Percentiles rank a stretch among this genome's conserved stretches.
Evolutionary conservation across 495 filamentous ascomycete species (phyloP).

Genomic region (Melanomma pulvis-pyrius): DNA sequence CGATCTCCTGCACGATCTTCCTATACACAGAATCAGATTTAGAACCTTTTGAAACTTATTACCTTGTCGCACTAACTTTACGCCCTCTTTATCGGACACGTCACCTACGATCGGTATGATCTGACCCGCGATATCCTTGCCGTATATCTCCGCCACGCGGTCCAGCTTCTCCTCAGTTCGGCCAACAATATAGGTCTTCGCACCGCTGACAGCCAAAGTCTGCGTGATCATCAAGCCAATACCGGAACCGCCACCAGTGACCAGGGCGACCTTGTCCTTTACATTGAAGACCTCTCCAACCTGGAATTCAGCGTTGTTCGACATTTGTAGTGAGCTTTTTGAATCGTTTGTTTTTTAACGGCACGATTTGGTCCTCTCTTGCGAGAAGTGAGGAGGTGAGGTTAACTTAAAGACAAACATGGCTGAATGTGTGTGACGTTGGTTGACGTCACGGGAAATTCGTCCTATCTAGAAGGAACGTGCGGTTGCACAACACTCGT

Average conservation of each 20-base stretch:
- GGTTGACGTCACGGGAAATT: conserved; percentile 14
- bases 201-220: conserved; percentile 64
- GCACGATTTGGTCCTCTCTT: conserved; percentile 1
- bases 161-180: conserved; percentile 60
- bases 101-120: conserved; percentile 62
- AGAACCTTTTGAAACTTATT: neutral
- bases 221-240: conserved; percentile 50
- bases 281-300: conserved; percentile 59
- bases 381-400: neutral
- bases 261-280: conserved; percentile 58
- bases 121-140: conserved; percentile 54
- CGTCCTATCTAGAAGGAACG: neutral
- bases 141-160: conserved; percentile 51
- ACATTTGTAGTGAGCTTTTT: conserved; percentile 19
- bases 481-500: neutral
- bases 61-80: conserved; percentile 34
- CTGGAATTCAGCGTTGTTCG: conserved; percentile 54
- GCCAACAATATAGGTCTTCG: conserved; percentile 59
- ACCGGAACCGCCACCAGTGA: conserved; percentile 56
- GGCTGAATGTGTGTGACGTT: conserved; percentile 2
- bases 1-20: conserved; percentile 34
- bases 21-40: neutral
- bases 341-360: neutral
- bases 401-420: neutral
- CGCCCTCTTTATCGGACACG: conserved; percentile 45